Conservation (phyloP, 306 rosid species). For the Styphnolobium japonicum region DNA sequence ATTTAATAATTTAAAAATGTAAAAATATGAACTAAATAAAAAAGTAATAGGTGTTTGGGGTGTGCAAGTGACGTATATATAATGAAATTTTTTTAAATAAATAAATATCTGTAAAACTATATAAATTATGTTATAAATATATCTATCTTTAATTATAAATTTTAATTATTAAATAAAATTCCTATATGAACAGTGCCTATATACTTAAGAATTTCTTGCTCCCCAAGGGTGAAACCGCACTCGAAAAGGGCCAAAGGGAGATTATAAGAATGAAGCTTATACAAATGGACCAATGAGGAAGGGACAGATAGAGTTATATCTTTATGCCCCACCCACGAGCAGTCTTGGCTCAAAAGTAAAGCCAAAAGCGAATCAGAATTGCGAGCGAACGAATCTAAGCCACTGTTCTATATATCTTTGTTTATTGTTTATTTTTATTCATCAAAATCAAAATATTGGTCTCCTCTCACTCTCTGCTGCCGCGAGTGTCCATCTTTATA, state of each 20-base stretch:
- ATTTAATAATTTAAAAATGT: no score
- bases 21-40: no score
- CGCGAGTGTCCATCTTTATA: neutral
- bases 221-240: constrained; percentile 44
- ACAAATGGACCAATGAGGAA: constrained; percentile 16
- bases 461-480: neutral
- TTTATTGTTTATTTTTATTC: neutral
- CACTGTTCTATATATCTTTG: neutral
- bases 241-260: neutral
- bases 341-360: constrained; percentile 30
- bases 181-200: no score
- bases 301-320: neutral
- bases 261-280: neutral
- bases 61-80: neutral
- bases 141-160: no score
- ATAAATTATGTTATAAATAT: no score
- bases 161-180: no score
- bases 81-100: no score
- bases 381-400: constrained; percentile 40
- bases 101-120: no score
- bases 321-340: constrained; percentile 24
- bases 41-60: no score
- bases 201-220: no score
- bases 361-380: constrained; percentile 29
- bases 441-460: neutral